These are phyloP conservation scores for Musa beccarii DNA, from an alignment of 176 grass and related monocot species.

Conservation along the genomic window DNA sequence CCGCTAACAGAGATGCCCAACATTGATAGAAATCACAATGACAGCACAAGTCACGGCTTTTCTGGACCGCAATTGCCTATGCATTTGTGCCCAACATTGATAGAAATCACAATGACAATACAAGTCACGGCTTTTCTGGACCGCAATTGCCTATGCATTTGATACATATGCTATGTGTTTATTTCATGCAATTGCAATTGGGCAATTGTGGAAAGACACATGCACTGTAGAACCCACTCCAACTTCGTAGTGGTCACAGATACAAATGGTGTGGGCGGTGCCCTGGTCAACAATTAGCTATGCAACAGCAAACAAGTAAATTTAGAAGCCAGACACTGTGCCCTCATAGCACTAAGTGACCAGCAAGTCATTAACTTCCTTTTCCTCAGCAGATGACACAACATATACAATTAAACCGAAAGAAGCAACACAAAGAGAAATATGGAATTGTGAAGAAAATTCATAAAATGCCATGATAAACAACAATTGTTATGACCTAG, in stretches of 20 bases:
- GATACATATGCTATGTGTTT: background rate
- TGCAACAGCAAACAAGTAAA: background rate
- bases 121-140: background rate
- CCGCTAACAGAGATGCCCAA: background rate
- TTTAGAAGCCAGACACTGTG: too few species aligned
- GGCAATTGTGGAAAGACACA: too few species aligned
- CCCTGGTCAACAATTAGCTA: background rate
- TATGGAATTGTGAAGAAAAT: background rate
- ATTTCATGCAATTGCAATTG: too few species aligned
- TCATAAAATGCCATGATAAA: background rate
- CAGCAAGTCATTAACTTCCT: background rate
- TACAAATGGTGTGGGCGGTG: background rate
- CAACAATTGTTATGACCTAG: background rate
- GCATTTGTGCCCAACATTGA: background rate
- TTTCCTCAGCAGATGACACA: background rate
- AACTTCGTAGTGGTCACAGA: background rate
- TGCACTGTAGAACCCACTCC: background rate
- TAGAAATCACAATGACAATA: background rate
- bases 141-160: background rate
- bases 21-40: background rate
- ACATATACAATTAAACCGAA: background rate
- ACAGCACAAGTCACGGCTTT: background rate
- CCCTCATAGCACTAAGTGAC: too few species aligned
- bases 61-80: background rate
- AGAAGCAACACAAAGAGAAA: background rate